Evolutionary conservation across 208 protist species (phyloP), one percentile per base, ranked within the genome.

Genomic region (Herpetomonas samuelpessoai): DNA sequence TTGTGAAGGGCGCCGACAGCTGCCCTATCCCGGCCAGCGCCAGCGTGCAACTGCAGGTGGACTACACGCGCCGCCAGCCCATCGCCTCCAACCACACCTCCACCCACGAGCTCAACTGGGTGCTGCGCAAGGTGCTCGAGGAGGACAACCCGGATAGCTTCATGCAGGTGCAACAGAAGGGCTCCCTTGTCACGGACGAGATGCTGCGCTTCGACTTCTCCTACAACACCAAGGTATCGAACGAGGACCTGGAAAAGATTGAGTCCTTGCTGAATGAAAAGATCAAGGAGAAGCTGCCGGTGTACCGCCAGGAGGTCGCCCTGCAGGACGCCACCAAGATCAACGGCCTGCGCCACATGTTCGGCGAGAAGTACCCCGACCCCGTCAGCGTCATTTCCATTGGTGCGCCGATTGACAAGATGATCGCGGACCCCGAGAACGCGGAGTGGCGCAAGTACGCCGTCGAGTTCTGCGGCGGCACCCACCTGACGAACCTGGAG

Each of bases 281-380:
- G 49, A 98, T 99, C 53, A 50, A 74, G 22, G 65, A 76, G 38
- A 73, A 74, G 28, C 52, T 93, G 10, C 47, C 44, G 21, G 96
- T 99, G 7, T 92, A 96, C 86, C 77, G 84, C 28, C 62, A 92
- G 68, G 83, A 96, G 54, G 92, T 98, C 14, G 67, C 91, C 6
- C 79, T 99, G 18, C 78, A 78, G 21, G 54, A 51, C 1, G 93
- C 92, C 0, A 70, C 60, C 67, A 65, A 70, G 47, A 97, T 97
- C 71, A 69, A 76, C 49, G 79, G 84, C 9, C 74, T 96, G 52
- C 81, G 89, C 39, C 79, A 82, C 57, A 98, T 99, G 68, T 99
- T 99, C 65, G 97, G 97, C 55, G 98, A 99, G 78, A 97, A 96
- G 53, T 99, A 99, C 82, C 98, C 98, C 12, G 97, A 99, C 65